These are phyloP conservation scores for Phytophthora tubulina DNA, from an alignment of 352 stramenopile species.

Conservation along the genomic window DNA sequence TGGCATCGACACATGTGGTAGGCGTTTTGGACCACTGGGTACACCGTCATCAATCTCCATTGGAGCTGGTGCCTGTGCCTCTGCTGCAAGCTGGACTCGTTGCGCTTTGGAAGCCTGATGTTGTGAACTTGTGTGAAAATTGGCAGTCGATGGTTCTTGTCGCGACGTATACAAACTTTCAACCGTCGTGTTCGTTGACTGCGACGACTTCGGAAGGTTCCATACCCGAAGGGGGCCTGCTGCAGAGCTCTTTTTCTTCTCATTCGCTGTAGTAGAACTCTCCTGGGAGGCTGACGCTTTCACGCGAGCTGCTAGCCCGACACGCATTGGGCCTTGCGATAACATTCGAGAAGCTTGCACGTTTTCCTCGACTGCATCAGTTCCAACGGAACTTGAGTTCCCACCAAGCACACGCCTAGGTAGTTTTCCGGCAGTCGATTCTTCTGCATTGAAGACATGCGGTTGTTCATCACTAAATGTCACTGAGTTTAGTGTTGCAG, in stretches of 20 bases:
- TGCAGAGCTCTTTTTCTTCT: slow-evolving; percentile 34
- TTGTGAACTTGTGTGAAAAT: slow-evolving; percentile 50
- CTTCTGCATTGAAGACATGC: slow-evolving; percentile 16
- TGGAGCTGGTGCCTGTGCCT: slow-evolving; percentile 23
- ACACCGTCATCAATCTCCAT: slow-evolving; percentile 35
- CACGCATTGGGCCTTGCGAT: slow-evolving; percentile 51
- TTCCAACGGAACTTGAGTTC: slow-evolving; percentile 16
- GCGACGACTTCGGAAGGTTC: slow-evolving; percentile 39
- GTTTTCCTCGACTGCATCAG: slow-evolving; percentile 24
- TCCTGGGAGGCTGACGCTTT: slow-evolving; percentile 43
- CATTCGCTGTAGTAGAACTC: slow-evolving; percentile 10
- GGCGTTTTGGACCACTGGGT: slow-evolving; percentile 21
- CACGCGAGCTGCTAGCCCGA: slow-evolving; percentile 44
- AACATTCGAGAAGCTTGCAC: slow-evolving; percentile 43
- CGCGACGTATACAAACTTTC: slow-evolving; percentile 47
- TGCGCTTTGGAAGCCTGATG: slow-evolving; percentile 37
- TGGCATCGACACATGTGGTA: slow-evolving; percentile 15
- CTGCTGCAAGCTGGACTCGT: slow-evolving; percentile 46
- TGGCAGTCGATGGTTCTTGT: slow-evolving; percentile 40
- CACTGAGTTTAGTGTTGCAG: slow-evolving; percentile 23
- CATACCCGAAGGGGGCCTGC: slow-evolving; percentile 50
- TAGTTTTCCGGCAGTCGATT: slow-evolving; percentile 26
- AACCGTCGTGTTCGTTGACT: slow-evolving; percentile 24
- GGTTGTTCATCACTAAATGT: slow-evolving; percentile 25
- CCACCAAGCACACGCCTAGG: slow-evolving; percentile 39